Percentiles rank a stretch among this genome's conserved stretches.
phyloP scores from a whole-genome alignment of 495 filamentous ascomycete species.

The Neurospora cerealis region DNA sequence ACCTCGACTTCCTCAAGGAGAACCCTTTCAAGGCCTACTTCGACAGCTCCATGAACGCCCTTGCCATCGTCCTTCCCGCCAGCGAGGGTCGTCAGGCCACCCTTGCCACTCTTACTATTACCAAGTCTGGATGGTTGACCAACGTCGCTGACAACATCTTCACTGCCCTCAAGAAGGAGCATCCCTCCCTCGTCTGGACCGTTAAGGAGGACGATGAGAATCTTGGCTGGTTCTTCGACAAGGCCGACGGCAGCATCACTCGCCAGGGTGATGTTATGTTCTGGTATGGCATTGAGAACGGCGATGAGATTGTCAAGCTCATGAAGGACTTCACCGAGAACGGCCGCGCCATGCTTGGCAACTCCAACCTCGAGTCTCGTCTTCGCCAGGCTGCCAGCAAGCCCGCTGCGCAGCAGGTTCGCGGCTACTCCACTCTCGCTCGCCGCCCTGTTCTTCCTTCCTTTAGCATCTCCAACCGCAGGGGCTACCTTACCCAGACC shows the following conservation, averaged over 20 bases:
- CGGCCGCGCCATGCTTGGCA: slow-evolving; percentile 80
- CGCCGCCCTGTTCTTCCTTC: slow-evolving; percentile 23
- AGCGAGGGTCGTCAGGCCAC: slow-evolving; percentile 51
- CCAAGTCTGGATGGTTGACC: slow-evolving; percentile 88
- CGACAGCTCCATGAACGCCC: slow-evolving; percentile 91
- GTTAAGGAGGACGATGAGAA: slow-evolving; percentile 96
- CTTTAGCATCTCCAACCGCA: slow-evolving; percentile 24
- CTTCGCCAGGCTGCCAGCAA: slow-evolving; percentile 64
- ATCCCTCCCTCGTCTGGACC: slow-evolving; percentile 89
- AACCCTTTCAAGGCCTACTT: slow-evolving; percentile 88
- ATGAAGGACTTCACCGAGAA: slow-evolving; percentile 82
- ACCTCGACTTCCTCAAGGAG: slow-evolving; percentile 64
- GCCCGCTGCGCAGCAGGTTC: slow-evolving; percentile 46
- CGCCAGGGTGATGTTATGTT: slow-evolving; percentile 84
- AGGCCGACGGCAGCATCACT: slow-evolving; percentile 84
- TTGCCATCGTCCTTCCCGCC: slow-evolving; percentile 83
- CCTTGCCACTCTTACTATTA: slow-evolving; percentile 88
- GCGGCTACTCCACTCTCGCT: slow-evolving; percentile 52
- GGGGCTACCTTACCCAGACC: slow-evolving; percentile 59
- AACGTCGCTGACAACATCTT: slow-evolving; percentile 99
- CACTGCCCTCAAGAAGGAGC: slow-evolving; percentile 83
- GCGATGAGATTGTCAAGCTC: slow-evolving; percentile 75
- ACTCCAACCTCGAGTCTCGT: slow-evolving; percentile 79
- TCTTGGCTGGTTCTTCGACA: slow-evolving; percentile 97
- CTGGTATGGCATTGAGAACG: slow-evolving; percentile 85